Evolutionary conservation across 1,284 basidiomycete species (phyloP), one percentile per base, ranked within the genome.

Genomic region (Cystobasidium slooffiae): DNA sequence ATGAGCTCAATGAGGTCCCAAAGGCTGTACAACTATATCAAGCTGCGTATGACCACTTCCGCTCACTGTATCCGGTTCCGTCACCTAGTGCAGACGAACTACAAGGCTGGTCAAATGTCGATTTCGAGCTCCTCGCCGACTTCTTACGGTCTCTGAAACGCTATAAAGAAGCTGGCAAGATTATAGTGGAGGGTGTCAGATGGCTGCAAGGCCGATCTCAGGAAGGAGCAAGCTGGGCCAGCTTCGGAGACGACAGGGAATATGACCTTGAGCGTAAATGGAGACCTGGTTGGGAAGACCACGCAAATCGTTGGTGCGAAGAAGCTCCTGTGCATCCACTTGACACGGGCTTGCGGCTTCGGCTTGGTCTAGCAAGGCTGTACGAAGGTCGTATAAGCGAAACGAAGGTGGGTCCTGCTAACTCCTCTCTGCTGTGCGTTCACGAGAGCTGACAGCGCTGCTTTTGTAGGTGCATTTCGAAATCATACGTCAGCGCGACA

Each of bases 121-220:
- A 86, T 70, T 81, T 88, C 59, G 83, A 94, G 39, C 88, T 91
- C 0, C 87, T 97, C 1, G 89, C 91, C 3, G 94, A 98, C 80
- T 85, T 96, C 51, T 88, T 93, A 77, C 89, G 93, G 76, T 86
- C 88, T 0, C 83, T 90, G 18, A 88, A 87, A 0, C 87, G 91
- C 76, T 86, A 91, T 77, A 88, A 89, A 51, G 85, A 87, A 41
- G 90, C 91, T 0, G 84, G 94, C 12, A 84, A 87, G 14, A 87
- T 88, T 0, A 89, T 97, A 70, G 86, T 91, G 51, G 85, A 86
- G 67, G 94, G 94, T 0, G 90, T 88, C 64, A 84, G 96, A 59
- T 97, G 95, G 95, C 83, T 97, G 12, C 93, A 96, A 81, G 92
- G 93, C 0, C 84, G 95, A 46, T 84, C 83, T n/a, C 84, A 86